These are phyloP conservation scores for Rubus parviflorus DNA, from an alignment of 306 rosid species.

Conservation along the genomic window DNA sequence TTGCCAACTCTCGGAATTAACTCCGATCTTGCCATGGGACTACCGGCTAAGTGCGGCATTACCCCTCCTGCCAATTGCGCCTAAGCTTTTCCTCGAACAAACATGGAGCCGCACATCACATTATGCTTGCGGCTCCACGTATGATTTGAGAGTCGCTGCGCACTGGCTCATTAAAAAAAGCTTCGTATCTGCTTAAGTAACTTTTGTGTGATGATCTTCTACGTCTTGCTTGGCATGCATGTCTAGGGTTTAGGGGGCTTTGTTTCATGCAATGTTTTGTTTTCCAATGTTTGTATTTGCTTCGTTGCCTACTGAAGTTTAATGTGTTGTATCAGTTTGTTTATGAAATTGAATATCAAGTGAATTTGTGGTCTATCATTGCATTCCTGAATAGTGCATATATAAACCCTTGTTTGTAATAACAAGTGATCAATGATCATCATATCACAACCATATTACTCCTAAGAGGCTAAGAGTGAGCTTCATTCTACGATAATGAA, in stretches of 20 bases:
- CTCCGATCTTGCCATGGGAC: slow-evolving; percentile 7
- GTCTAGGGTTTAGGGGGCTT: not conserved
- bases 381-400: too few relatives aligned
- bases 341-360: not conserved
- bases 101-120: not conserved
- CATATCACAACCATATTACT: not conserved
- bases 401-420: too few relatives aligned
- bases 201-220: not conserved
- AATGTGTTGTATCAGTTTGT: not conserved
- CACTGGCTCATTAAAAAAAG: too few relatives aligned
- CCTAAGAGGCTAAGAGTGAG: not conserved
- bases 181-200: too few relatives aligned
- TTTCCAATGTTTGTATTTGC: not conserved
- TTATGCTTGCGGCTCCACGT: not conserved
- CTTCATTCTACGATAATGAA: not conserved
- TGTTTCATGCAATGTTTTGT: not conserved
- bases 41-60: slow-evolving; percentile 11
- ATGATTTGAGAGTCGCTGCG: too few relatives aligned
- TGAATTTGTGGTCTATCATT: too few relatives aligned
- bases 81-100: not conserved
- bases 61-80: not conserved
- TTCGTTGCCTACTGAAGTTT: not conserved
- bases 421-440: too few relatives aligned
- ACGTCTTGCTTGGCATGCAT: not conserved
- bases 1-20: slow-evolving; percentile 37